Base-by-base conservation (phyloP, 176 grass and related monocot genomes). In the Oryza nivara region DNA sequence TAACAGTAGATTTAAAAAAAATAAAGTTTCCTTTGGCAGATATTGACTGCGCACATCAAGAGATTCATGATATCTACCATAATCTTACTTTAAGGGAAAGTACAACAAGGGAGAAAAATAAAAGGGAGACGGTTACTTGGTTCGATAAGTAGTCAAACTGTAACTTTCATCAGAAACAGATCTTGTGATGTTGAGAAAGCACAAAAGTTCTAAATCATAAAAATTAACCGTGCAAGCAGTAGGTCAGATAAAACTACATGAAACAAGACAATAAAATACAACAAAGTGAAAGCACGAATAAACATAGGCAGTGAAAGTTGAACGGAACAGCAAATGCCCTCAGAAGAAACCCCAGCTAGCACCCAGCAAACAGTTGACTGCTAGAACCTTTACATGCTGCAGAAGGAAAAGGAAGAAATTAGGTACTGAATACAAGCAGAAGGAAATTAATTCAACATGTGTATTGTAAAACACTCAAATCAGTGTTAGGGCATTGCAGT, bases 341-440 rank as follows among this genome's bases (percentile, higher is more conserved):
- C 75, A 47, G 68, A n/a, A 61, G 82, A 75, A 80, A 73, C 58
- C 30, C 30, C 40, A 90, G 61, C 61, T 83, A 87, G 80, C 80
- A 91, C 75, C 80, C 70, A 84, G 80, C 51, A 81, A 87, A 83
- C 70, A 84, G 85, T 87, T 51, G 80, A 76, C 34, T 65, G 66
- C 88, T 72, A 89, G 34, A 65, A 84, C 70, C 80, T 84, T 84
- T 87, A 84, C 85, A 76, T 46, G 78, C 89, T 87, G 89, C 46
- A 19, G 44, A 84, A 51, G 36, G 68, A 86, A 84, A 80, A 23
- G 44, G 7, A 13, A 65, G 67, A 32, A 78, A 65, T 91, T 78
- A 90, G 88, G 83, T 9, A 35, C 9, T 51, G 23, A 84, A 68
- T 17, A 80, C 4, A 83, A 80, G 63, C 1, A 70, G 38, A 45